Percentiles rank a stretch among this genome's conserved stretches.
Conservation (phyloP, 208 protist species). For the Trypanosoma conorhini region DNA sequence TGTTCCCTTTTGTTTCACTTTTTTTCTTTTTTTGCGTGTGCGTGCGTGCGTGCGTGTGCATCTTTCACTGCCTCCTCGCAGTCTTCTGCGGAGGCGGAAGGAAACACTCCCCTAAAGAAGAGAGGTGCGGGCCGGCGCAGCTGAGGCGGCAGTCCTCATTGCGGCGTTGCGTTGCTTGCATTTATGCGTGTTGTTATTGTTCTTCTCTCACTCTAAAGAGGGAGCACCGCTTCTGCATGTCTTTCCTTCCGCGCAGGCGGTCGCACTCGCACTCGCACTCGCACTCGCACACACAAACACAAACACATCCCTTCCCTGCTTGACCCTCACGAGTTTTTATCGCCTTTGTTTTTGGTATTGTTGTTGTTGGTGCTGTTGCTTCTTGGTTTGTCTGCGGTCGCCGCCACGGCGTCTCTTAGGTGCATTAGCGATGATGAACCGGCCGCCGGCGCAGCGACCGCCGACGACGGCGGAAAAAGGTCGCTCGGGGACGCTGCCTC, state of each 20-base stretch:
- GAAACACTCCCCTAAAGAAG: background rate
- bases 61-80: background rate
- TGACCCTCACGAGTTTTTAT: slow-evolving; percentile 2
- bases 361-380: background rate
- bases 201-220: background rate
- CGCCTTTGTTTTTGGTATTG: background rate
- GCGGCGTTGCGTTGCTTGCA: no score
- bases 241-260: background rate
- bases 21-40: background rate
- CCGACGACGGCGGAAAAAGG: background rate
- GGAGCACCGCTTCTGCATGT: background rate
- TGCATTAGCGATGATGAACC: slow-evolving; percentile 18
- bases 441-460: slow-evolving; percentile 11
- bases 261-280: background rate
- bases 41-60: slow-evolving; percentile 10
- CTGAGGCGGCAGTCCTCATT: no score
- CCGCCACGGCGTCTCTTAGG: background rate
- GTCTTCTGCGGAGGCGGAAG: background rate
- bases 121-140: no score
- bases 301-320: background rate
- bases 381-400: background rate
- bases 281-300: background rate
- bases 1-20: slow-evolving; percentile 1
- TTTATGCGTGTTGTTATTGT: slow-evolving; percentile 8
- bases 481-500: background rate